Evolutionary conservation across 1,284 basidiomycete genomes (phyloP), one percentile per base, ranked within the genome.

Genomic region (Trichosporon ovoides): DNA sequence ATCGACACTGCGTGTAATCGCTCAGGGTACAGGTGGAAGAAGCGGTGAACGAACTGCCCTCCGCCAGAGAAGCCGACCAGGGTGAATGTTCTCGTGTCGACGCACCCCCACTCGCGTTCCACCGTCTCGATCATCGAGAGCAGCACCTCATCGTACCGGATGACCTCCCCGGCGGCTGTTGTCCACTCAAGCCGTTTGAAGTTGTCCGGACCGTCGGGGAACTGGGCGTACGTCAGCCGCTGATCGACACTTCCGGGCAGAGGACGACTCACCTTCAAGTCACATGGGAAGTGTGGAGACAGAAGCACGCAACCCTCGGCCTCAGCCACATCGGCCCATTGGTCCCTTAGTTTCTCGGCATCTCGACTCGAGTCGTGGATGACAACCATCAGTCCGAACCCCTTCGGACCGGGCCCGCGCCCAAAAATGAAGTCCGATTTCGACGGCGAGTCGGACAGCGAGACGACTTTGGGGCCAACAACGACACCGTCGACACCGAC

Each of bases 11-110:
- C 52, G n/a, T 59, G 57, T 9, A 66, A n/a, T 3, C 56, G 52
- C 18, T 66, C 62, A 3, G 64, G 62, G 43, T 64, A 59, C n/a
- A 66, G 58, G 55, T 63, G 64, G 28, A 66, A 40, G 59, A 66
- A 63, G 31, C 64, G 57, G 48, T 64, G 64, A 18, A 59, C 59
- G 40, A 66, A 66, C 58, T 66, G 62, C 7, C 55, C 62, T 3
- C 64, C 64, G n/a, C 64, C 62, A 16, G 59, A 62, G 49, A 63
- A 66, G 1, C 64, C 64, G 2, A 58, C 53, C 38, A 66, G 35
- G 1, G 52, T 35, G n/a, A 66, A 61, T 6, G 38, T 58, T 10
- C 43, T 22, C 11, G 58, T 64, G 24, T 62, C 55, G 55, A 66
- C 40, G 13, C 48, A 61, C 10, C 62, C 64, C 64, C 64, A 66